Evolutionary conservation across 768 basidiomycete genomes (phyloP).

Genomic region (Boletus pseudopeckii): DNA sequence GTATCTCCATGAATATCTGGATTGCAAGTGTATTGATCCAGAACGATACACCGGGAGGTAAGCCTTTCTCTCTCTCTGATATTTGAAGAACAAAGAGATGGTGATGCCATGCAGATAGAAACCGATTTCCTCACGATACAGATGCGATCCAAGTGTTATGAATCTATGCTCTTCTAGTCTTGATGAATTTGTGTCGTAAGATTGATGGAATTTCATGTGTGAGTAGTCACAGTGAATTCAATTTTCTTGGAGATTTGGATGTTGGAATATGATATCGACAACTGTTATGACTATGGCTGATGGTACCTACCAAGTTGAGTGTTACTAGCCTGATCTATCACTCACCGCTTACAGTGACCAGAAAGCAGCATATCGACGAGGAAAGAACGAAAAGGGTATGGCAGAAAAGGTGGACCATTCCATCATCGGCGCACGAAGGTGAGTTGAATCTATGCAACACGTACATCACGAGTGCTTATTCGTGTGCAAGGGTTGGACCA

Average conservation of each 20-base stretch:
- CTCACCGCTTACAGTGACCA: too few species aligned
- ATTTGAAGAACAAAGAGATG: background rate
- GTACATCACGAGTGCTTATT: background rate
- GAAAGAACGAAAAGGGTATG: too few species aligned
- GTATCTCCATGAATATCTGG: conserved; percentile 35
- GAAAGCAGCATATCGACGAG: too few species aligned
- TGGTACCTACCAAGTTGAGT: too few species aligned
- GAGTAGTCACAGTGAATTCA: too few species aligned
- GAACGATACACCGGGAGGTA: conserved; percentile 32
- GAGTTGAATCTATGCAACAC: too few species aligned
- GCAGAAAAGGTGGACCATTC: too few species aligned
- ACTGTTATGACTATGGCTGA: too few species aligned
- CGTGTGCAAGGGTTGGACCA: background rate
- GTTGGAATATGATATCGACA: background rate
- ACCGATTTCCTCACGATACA: background rate
- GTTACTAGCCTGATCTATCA: too few species aligned
- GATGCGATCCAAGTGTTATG: background rate
- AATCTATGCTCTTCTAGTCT: background rate
- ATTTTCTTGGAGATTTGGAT: background rate
- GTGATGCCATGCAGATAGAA: background rate
- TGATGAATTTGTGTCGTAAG: background rate
- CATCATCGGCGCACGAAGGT: too few species aligned
- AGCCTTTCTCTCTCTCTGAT: background rate
- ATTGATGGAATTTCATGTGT: too few species aligned
- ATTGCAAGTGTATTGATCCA: conserved; percentile 43